Conservation (phyloP, 1,139 yeast species). For the Kodamaea sp. region DNA sequence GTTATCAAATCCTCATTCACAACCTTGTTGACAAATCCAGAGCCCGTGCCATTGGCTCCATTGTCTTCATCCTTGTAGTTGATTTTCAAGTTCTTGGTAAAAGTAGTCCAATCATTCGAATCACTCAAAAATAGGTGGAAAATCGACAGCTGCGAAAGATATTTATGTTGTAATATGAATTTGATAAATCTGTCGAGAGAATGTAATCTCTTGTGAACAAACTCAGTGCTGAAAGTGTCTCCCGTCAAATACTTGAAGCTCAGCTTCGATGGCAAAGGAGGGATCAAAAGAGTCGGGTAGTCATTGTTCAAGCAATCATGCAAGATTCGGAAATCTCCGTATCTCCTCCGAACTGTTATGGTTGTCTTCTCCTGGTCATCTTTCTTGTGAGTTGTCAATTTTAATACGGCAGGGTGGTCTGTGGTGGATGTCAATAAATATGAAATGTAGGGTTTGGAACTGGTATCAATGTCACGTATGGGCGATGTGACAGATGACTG, state of each 20-base stretch:
- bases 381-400: slow-evolving; percentile 22
- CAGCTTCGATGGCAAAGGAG: slow-evolving; percentile 93
- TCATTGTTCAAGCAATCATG: slow-evolving; percentile 75
- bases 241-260: slow-evolving; percentile 91
- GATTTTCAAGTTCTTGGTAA: slow-evolving; percentile 61
- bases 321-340: slow-evolving; percentile 78
- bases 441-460: slow-evolving; percentile 79
- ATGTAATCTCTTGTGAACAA: slow-evolving; percentile 81
- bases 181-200: slow-evolving; percentile 76
- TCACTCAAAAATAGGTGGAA: slow-evolving; percentile 74
- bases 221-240: slow-evolving; percentile 81
- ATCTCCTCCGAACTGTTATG: slow-evolving; percentile 69
- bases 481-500: slow-evolving; percentile 65
- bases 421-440: slow-evolving; percentile 72
- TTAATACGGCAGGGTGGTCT: slow-evolving; percentile 45
- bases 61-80: slow-evolving; percentile 26
- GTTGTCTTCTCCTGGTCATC: slow-evolving; percentile 29
- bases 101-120: slow-evolving; percentile 81
- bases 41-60: not conserved
- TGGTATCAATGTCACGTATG: slow-evolving; percentile 71
- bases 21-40: slow-evolving; percentile 40
- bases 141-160: slow-evolving; percentile 66
- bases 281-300: slow-evolving; percentile 82
- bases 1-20: slow-evolving; percentile 67
- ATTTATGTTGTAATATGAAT: slow-evolving; percentile 74